A percentile compares a stretch with the other conserved stretches of the same genome.
These are phyloP conservation scores for Thyridium curvatum DNA, from an alignment of 2,329 filamentous ascomycete species.

Conservation along the genomic window DNA sequence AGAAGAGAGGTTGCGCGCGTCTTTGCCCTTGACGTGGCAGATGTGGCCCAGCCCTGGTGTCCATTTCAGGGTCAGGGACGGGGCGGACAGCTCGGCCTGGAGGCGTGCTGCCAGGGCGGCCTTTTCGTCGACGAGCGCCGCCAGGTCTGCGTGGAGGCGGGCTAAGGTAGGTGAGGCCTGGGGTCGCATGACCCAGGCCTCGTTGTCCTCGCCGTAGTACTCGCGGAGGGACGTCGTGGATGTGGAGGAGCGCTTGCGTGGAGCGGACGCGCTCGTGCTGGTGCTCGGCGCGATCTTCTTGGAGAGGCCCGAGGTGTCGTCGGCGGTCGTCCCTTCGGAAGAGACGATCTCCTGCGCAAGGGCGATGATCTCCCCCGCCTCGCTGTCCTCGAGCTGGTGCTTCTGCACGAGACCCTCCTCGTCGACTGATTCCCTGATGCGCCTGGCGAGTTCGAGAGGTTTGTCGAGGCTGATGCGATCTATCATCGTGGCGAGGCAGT, in stretches of 20 bases:
- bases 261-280: constrained; percentile 13
- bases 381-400: constrained; percentile 69
- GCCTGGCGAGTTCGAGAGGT: constrained; percentile 60
- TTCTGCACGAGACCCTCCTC: constrained; percentile 83
- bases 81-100: constrained; percentile 51
- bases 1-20: constrained; percentile 35
- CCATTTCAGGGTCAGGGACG: constrained; percentile 75
- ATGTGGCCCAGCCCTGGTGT: constrained; percentile 83
- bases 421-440: constrained; percentile 76
- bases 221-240: constrained; percentile 41
- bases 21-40: constrained; percentile 82
- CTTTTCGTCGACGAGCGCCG: constrained; percentile 55
- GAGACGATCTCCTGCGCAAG: constrained; percentile 67
- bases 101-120: constrained; percentile 52
- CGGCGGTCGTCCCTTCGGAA: constrained; percentile 57
- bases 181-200: constrained; percentile 60
- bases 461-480: constrained; percentile 59
- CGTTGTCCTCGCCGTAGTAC: constrained; percentile 52
- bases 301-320: constrained; percentile 46
- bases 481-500: constrained; percentile 39
- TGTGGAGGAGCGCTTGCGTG: neutral
- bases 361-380: constrained; percentile 63
- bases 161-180: constrained; percentile 60
- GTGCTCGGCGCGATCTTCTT: constrained; percentile 23
- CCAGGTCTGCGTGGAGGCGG: constrained; percentile 63